Conservation (phyloP, 371 early-diverging fungal genomes). For the Dichotomocladium elegans region DNA sequence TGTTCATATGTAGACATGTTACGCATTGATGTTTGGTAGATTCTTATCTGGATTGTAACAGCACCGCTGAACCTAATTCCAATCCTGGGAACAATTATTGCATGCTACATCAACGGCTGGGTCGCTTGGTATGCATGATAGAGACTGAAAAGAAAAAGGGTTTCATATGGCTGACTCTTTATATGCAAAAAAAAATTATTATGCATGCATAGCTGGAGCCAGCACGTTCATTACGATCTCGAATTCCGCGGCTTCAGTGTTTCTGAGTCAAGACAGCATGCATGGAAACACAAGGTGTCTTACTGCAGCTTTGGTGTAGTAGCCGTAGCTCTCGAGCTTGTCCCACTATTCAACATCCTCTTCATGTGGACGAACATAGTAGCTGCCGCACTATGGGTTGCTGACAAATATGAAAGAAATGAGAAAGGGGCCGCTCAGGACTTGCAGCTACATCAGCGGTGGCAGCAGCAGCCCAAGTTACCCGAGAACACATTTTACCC, state of each 20-base stretch:
- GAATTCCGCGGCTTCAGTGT: slow-evolving; percentile 55
- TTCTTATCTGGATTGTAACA: slow-evolving; percentile 51
- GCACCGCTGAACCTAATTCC: slow-evolving; percentile 63
- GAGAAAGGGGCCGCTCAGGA: slow-evolving; percentile 20
- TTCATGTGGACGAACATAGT: slow-evolving; percentile 80
- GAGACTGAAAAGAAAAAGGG: neutral
- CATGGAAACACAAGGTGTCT: slow-evolving; percentile 29
- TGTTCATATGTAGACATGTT: no score
- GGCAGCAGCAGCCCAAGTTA: slow-evolving; percentile 3
- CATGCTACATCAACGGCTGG: slow-evolving; percentile 59
- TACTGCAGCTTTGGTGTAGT: slow-evolving; percentile 62
- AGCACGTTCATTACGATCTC: slow-evolving; percentile 53
- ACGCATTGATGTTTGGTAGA: no score
- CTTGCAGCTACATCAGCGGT: neutral
- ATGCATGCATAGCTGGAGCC: slow-evolving; percentile 36
- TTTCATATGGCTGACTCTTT: neutral
- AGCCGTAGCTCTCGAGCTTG: slow-evolving; percentile 58
- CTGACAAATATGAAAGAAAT: slow-evolving; percentile 54
- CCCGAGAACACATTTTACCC: no score
- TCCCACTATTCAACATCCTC: slow-evolving; percentile 64
- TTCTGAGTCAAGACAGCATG: slow-evolving; percentile 40
- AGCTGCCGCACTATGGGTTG: slow-evolving; percentile 72
- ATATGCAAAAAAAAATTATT: neutral
- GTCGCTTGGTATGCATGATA: slow-evolving; percentile 31
- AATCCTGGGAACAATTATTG: slow-evolving; percentile 48